Percentiles rank a stretch among this genome's conserved stretches.
Conservation (phyloP, 2,329 filamentous ascomycete genomes). For the Arthrobotrys sinensis region DNA sequence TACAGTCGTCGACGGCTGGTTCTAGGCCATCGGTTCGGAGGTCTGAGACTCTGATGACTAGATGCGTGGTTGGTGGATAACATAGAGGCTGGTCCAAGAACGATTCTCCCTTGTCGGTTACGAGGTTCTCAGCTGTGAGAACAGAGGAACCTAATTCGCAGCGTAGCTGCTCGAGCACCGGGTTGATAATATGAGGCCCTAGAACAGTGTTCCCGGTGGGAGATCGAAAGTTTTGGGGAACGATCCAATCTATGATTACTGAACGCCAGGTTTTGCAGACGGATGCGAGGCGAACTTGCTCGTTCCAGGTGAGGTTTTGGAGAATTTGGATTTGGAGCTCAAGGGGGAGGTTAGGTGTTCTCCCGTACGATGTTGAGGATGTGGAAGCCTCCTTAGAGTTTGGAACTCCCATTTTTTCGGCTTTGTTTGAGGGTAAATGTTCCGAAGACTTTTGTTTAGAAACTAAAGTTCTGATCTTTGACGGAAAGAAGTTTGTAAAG, state of each 20-base stretch:
- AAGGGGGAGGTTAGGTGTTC: constrained; percentile 46
- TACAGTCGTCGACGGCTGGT: constrained; percentile 44
- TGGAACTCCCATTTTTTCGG: constrained; percentile 36
- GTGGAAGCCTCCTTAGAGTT: constrained; percentile 10
- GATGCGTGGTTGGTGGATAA: constrained; percentile 36
- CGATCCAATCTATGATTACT: constrained; percentile 46
- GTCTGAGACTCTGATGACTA: constrained; percentile 41
- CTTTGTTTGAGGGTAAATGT: constrained; percentile 9
- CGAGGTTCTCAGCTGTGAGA: constrained; percentile 20
- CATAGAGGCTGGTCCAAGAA: constrained; percentile 49
- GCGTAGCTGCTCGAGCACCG: constrained; percentile 37
- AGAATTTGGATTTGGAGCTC: constrained; percentile 56
- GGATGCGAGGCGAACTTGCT: constrained; percentile 49
- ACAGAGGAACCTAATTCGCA: constrained; percentile 41
- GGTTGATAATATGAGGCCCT: constrained; percentile 53
- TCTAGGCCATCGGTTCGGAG: constrained; percentile 49
- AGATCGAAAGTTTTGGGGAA: constrained; percentile 48
- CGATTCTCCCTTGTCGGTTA: constrained; percentile 28
- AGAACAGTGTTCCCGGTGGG: constrained; percentile 45
- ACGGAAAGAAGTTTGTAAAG: constrained; percentile 29
- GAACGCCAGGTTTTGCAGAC: constrained; percentile 55
- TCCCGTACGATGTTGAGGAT: not conserved
- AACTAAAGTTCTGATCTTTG: constrained; percentile 31
- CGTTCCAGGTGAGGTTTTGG: constrained; percentile 47
- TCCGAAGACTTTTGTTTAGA: constrained; percentile 32